Evolutionary conservation across 1,284 basidiomycete species (phyloP), one percentile per base, ranked within the genome.

Genomic region (Laetiporus sulphureus): DNA sequence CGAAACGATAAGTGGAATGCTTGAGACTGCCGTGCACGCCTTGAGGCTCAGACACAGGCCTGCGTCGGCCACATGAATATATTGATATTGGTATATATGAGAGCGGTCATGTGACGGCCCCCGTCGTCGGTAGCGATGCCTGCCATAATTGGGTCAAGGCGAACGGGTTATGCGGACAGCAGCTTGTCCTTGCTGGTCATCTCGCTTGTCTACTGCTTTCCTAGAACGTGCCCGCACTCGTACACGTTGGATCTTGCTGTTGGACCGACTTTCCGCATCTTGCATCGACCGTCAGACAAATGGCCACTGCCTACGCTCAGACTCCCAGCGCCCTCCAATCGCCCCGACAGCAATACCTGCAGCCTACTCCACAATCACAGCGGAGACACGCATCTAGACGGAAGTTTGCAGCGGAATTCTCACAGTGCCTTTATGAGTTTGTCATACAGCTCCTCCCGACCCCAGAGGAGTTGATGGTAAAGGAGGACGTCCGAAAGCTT

Each of bases 401-500:
- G 55, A 76, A 76, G 42, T 85, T 85, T 67, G 61, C 69, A 46
- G 66, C 70, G 18, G 83, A 86, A 53, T 75, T 87, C 55, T 86
- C 84, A 12, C 70, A 72, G 51, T 73, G 69, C 38, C 76, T 89
- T 43, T 83, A 82, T 64, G 84, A 87, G 65, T 90, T 94, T 63
- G 89, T 95, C 43, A 79, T 95, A 44, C 90, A 91, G 58, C 77
- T 94, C 35, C 73, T 95, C 16, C 92, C 92, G 5, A 91, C 90
- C 3, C 65, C 78, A 37, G 91, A 94, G 58, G 92, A 96, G 67
- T 79, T 95, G 64, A 76, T 81, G 38, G 83, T 93, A 55, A 99
- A 98, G 72, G 95, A 98, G 68, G 91, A 95, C 56, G 94, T 97
- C 49, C 75, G 95, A 56, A 88, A 91, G 63, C 75, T 94, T 59